A percentile compares a stretch with the other conserved stretches of the same genome.
Evolutionary conservation across 441 rosid species (phyloP).

Genomic region (Populus trichocarpa): DNA sequence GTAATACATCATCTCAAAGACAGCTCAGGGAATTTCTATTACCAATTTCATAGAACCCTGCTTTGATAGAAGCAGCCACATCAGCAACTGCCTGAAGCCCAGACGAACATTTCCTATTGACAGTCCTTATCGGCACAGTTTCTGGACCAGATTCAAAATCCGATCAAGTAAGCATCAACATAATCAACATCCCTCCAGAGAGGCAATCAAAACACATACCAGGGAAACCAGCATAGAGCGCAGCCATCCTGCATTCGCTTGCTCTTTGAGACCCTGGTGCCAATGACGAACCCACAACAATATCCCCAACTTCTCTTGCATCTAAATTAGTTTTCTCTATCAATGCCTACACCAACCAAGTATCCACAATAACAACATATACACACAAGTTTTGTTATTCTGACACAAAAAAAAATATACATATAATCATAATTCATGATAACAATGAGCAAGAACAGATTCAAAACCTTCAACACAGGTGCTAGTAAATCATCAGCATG

Average conservation of each 20-base stretch:
- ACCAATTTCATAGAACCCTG: conserved; percentile 98
- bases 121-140: conserved; percentile 86
- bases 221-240: conserved; percentile 97
- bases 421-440: not conserved
- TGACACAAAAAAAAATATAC: not conserved
- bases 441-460: not conserved
- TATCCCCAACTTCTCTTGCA: conserved; percentile 93
- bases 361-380: not conserved
- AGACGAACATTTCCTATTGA: conserved; percentile 95
- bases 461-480: conserved; percentile 68
- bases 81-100: conserved; percentile 99
- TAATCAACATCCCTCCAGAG: not conserved
- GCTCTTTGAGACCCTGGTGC: conserved; percentile 95
- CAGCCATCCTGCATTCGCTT: conserved; percentile 94
- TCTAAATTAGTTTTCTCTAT: conserved; percentile 75
- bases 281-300: conserved; percentile 90
- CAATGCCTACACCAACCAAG: conserved; percentile 53
- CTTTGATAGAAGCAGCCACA: conserved; percentile 95
- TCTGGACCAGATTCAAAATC: conserved; percentile 36
- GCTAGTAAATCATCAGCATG: conserved; percentile 93
- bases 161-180: not conserved
- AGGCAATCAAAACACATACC: conserved; percentile 37
- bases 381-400: not conserved
- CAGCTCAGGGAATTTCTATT: not conserved
- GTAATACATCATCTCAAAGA: not conserved